Evolutionary conservation across 2,329 filamentous ascomycete genomes (phyloP), one percentile per base, ranked within the genome.

Genomic region (Periconia macrospinosa): DNA sequence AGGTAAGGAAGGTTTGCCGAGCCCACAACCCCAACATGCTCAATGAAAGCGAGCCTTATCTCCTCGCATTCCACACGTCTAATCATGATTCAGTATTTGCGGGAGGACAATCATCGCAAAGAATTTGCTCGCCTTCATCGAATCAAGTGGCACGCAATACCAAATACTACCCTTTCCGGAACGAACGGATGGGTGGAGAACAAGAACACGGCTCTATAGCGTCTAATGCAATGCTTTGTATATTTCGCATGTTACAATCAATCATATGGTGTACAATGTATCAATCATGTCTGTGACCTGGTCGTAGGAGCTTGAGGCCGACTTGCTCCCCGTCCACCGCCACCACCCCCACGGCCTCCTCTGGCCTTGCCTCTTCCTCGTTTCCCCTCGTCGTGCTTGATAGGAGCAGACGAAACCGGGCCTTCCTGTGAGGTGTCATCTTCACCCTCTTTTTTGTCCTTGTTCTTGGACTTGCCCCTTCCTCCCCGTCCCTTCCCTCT

Each of bases 401-500:
- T 44, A 10, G 52, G n/a, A 0, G 55, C 5, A 18, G 57, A 59
- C 6, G 59, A 18, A 18, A 49, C 23, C 15, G 55, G 47, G 13
- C 49, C 40, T 11, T 56, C 58, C 0, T 50, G 40, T 11, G 47
- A 17, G 20, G 20, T 2, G 54, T 45, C 2, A 51, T 53, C 33
- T 0, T 59, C 59, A 0, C 53, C 62, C 1, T 62, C 61, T 17
- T 65, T 67, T 53, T 67, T 70, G 6, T 67, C 66, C 41, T 67
- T 71, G 8, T 50, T 55, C 17, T 60, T 63, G 1, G 52, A 52
- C 40, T 63, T 66, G 9, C 56, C 51, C 47, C 67, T 64, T 18
- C 63, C 62, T 27, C 65, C 63, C 6, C 68, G 58, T 19, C 54
- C 58, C n/a, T 63, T 70, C 2, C 70, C 67, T 41, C 65, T 58